These are phyloP conservation scores for Pseudogymnoascus sp. DNA, from an alignment of 2,329 filamentous ascomycete species.

Conservation along the genomic window DNA sequence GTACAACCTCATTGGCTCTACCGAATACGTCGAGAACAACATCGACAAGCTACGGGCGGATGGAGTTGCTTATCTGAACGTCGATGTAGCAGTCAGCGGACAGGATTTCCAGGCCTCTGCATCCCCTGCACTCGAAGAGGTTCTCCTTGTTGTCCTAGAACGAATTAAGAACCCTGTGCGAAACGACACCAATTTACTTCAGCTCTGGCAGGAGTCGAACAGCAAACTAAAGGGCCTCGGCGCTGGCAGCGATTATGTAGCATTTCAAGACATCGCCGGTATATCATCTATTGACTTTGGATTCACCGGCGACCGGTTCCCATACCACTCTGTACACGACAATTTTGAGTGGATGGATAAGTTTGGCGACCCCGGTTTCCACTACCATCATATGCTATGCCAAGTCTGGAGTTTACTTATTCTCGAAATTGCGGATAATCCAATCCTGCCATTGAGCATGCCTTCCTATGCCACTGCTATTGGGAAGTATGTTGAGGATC, in stretches of 20 bases:
- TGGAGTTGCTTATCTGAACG: constrained; percentile 82
- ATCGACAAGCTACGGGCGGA: constrained; percentile 62
- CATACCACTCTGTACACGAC: constrained; percentile 80
- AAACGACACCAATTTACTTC: constrained; percentile 59
- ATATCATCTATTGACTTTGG: constrained; percentile 79
- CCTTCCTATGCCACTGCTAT: constrained; percentile 61
- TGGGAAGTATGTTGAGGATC: constrained; percentile 52
- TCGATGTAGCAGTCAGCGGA: constrained; percentile 75
- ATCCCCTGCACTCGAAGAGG: constrained; percentile 68
- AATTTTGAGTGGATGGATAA: constrained; percentile 78
- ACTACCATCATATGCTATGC: constrained; percentile 69
- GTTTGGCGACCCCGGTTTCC: constrained; percentile 72
- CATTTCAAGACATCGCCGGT: constrained; percentile 87
- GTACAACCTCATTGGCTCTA: constrained; percentile 90
- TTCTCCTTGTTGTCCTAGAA: constrained; percentile 64
- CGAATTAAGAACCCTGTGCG: constrained; percentile 63
- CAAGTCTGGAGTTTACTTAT: constrained; percentile 76
- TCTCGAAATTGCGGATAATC: constrained; percentile 73
- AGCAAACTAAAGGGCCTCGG: constrained; percentile 59
- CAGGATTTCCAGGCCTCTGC: constrained; percentile 66
- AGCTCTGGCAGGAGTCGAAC: constrained; percentile 63
- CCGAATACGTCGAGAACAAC: constrained; percentile 87
- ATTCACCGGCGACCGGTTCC: constrained; percentile 60
- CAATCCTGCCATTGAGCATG: constrained; percentile 76
- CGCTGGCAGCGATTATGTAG: constrained; percentile 72